phyloP scores from a whole-genome alignment of 352 stramenopile species.

The Phytophthora litchii region DNA sequence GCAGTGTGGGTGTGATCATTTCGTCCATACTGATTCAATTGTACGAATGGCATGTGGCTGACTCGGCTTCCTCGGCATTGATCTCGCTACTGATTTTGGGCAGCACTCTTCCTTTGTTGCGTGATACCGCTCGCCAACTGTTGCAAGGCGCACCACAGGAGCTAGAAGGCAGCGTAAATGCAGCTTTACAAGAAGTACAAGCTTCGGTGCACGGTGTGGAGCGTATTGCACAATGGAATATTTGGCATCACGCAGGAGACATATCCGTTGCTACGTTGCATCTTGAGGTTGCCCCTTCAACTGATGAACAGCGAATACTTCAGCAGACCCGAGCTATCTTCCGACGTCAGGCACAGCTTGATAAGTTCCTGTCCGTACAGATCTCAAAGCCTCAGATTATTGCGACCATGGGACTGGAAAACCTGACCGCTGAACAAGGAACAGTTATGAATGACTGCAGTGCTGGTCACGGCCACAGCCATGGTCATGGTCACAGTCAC shows the following conservation, averaged over 20 bases:
- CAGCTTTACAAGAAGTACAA: slow-evolving; percentile 57
- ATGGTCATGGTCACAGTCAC: slow-evolving; percentile 31
- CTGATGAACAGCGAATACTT: slow-evolving; percentile 65
- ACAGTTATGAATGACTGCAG: slow-evolving; percentile 24
- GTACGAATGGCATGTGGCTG: slow-evolving; percentile 84
- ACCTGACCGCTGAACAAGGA: slow-evolving; percentile 8
- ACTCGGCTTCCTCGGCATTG: slow-evolving; percentile 82
- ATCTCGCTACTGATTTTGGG: slow-evolving; percentile 87
- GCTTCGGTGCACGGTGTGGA: slow-evolving; percentile 47
- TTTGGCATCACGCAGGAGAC: slow-evolving; percentile 76
- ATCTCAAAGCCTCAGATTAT: slow-evolving; percentile 52
- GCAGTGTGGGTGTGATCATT: slow-evolving; percentile 89
- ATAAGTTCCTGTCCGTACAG: slow-evolving; percentile 69
- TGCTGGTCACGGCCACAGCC: slow-evolving; percentile 17
- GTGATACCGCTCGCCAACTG: slow-evolving; percentile 74
- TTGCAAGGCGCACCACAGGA: slow-evolving; percentile 73
- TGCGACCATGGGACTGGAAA: slow-evolving; percentile 8
- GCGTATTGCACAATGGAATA: slow-evolving; percentile 67
- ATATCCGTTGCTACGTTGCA: slow-evolving; percentile 65
- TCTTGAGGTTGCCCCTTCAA: slow-evolving; percentile 51
- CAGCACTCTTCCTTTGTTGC: slow-evolving; percentile 80
- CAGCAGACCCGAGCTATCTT: slow-evolving; percentile 56
- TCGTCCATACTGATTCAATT: slow-evolving; percentile 87
- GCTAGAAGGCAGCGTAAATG: slow-evolving; percentile 48
- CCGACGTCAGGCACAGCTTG: slow-evolving; percentile 40